phyloP scores from a whole-genome alignment of 371 early-diverging fungal genomes.

The Gilbertella persicaria region DNA sequence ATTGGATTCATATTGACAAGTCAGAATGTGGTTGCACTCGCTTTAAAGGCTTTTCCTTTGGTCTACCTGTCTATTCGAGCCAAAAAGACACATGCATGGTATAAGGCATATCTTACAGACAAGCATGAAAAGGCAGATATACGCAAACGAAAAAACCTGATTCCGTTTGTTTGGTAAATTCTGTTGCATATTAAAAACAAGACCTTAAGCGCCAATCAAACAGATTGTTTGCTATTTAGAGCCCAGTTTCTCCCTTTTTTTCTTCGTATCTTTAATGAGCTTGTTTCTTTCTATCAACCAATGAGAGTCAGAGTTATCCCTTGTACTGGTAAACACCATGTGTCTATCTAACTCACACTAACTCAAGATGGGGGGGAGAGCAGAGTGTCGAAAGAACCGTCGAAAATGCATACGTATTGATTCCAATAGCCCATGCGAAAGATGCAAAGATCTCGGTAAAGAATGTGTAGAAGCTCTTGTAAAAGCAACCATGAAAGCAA shows the following conservation, averaged over 20 bases:
- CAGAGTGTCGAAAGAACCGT: constrained; percentile 22
- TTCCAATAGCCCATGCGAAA: not conserved
- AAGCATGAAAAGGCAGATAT: constrained; percentile 7
- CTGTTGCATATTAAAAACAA: not conserved
- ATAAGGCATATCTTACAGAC: constrained; percentile 8
- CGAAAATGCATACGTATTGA: constrained; percentile 14
- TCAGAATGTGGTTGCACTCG: constrained; percentile 26
- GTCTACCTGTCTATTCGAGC: constrained; percentile 31
- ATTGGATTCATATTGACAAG: constrained; percentile 24
- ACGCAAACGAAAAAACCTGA: constrained; percentile 13
- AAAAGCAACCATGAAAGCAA: not conserved
- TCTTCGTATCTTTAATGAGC: no score
- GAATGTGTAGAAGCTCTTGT: constrained; percentile 5
- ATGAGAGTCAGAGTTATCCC: constrained; percentile 12
- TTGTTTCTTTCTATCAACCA: no score
- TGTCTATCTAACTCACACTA: not conserved
- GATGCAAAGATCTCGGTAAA: constrained; percentile 13
- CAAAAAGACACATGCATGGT: constrained; percentile 26
- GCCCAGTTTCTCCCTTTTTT: no score
- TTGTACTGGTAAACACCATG: constrained; percentile 7
- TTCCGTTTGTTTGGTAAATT: constrained; percentile 29
- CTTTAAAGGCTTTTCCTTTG: constrained; percentile 25
- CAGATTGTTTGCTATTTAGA: no score
- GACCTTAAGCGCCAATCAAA: not conserved
- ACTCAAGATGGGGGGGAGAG: not conserved